A percentile compares a stretch with the other conserved stretches of the same genome.
phyloP scores from a whole-genome alignment of 306 rosid genomes.

The Fragaria nilgerrensis region DNA sequence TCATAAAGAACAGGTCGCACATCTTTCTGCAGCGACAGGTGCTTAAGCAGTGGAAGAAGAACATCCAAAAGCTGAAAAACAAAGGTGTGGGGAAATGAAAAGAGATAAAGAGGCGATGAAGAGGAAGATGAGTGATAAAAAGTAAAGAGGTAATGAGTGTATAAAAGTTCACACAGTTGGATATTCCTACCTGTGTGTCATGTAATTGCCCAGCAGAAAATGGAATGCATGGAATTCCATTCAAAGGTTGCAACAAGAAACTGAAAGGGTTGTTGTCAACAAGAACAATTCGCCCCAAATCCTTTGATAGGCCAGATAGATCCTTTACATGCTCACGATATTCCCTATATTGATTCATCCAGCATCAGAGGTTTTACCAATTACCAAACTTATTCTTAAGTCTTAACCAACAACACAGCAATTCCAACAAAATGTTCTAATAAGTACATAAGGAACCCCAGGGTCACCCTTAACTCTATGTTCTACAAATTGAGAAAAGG shows the following conservation, averaged over 20 bases:
- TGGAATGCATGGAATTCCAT: slow-evolving; percentile 94
- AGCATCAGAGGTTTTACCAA: slow-evolving; percentile 21
- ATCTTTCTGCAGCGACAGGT: slow-evolving; percentile 74
- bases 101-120: neutral
- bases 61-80: slow-evolving; percentile 77
- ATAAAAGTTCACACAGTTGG: neutral
- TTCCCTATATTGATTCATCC: slow-evolving; percentile 49
- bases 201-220: slow-evolving; percentile 85
- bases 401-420: neutral
- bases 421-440: neutral
- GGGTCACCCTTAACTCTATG: neutral
- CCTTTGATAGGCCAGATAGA: slow-evolving; percentile 72
- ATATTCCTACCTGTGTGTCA: slow-evolving; percentile 69
- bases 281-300: slow-evolving; percentile 71
- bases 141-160: neutral
- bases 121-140: neutral
- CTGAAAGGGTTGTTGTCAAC: slow-evolving; percentile 99
- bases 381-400: neutral
- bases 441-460: neutral
- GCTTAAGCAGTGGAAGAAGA: slow-evolving; percentile 92
- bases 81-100: neutral
- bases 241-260: slow-evolving; percentile 84
- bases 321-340: slow-evolving; percentile 94
- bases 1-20: slow-evolving; percentile 81
- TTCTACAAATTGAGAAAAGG: neutral